These are phyloP conservation scores for Russula emetica DNA, from an alignment of 768 basidiomycete species.

Conservation along the genomic window DNA sequence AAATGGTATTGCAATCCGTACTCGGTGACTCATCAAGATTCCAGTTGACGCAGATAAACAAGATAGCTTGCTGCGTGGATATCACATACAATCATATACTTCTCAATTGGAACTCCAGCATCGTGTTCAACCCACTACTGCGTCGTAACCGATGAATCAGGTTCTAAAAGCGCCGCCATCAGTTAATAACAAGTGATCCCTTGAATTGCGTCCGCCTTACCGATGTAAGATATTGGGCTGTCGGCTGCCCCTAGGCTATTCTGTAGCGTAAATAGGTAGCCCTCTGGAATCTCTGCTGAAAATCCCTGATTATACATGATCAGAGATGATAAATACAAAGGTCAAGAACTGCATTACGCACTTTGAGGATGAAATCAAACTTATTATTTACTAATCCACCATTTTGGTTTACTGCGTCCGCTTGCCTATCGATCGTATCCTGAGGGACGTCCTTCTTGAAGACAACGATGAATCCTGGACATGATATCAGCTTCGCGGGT, in stretches of 20 bases:
- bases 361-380: conserved; percentile 35
- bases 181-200: background rate
- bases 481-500: conserved; percentile 19
- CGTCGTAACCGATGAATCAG: conserved; percentile 42
- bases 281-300: conserved; percentile 39
- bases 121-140: conserved; percentile 29
- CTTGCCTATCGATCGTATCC: conserved; percentile 43
- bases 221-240: conserved; percentile 45
- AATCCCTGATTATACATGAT: conserved; percentile 38
- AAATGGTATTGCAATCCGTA: background rate
- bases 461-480: conserved; percentile 50
- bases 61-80: background rate
- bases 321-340: background rate
- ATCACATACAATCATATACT: background rate
- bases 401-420: conserved; percentile 36
- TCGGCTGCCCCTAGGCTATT: conserved; percentile 29
- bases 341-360: background rate
- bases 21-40: background rate
- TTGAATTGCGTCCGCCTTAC: conserved; percentile 32
- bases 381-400: conserved; percentile 44
- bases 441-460: conserved; percentile 46
- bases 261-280: conserved; percentile 36
- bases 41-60: background rate
- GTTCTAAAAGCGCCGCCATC: conserved; percentile 35
- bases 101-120: background rate